Percentiles rank a stretch among this genome's conserved stretches.
phyloP scores from a whole-genome alignment of 805 yeast species.

The Yamadazyma endophytica region DNA sequence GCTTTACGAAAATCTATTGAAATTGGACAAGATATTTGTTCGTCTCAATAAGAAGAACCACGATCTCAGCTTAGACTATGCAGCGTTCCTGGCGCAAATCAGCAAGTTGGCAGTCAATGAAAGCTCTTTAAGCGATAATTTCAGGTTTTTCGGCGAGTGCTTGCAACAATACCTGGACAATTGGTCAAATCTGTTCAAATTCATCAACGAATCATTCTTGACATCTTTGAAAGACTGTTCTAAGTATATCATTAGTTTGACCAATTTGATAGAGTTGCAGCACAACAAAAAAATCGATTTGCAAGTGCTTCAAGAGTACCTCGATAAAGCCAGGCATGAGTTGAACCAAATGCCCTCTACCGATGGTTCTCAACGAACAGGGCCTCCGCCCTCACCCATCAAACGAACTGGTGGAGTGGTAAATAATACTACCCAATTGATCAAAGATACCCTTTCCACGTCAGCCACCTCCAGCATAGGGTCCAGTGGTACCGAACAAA shows the following conservation, averaged over 20 bases:
- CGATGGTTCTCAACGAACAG: too few relatives aligned
- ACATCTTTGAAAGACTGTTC: constrained; percentile 84
- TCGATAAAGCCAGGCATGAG: constrained; percentile 67
- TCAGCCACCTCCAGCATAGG: constrained; percentile 41
- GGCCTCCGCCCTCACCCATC: constrained; percentile 32
- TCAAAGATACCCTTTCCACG: constrained; percentile 49
- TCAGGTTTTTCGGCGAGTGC: constrained; percentile 34
- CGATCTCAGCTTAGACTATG: constrained; percentile 70
- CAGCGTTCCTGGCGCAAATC: constrained; percentile 66
- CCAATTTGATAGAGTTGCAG: constrained; percentile 69
- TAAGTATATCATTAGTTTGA: constrained; percentile 50
- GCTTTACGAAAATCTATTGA: constrained; percentile 75
- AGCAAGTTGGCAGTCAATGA: constrained; percentile 48
- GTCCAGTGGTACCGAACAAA: constrained; percentile 39
- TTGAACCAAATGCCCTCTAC: constrained; percentile 30
- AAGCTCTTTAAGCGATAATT: constrained; percentile 14
- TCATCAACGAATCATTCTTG: constrained; percentile 74
- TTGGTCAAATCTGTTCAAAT: constrained; percentile 39
- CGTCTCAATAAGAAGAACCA: constrained; percentile 69
- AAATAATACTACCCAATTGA: constrained; percentile 38
- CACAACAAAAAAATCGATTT: constrained; percentile 90
- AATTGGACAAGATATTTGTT: constrained; percentile 73
- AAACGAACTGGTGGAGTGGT: constrained; percentile 29
- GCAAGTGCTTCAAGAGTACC: constrained; percentile 79
- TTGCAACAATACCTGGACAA: constrained; percentile 34